Evolutionary conservation across 169 alveolate species (phyloP).

Genomic region (Plasmodium gallinaceum): DNA sequence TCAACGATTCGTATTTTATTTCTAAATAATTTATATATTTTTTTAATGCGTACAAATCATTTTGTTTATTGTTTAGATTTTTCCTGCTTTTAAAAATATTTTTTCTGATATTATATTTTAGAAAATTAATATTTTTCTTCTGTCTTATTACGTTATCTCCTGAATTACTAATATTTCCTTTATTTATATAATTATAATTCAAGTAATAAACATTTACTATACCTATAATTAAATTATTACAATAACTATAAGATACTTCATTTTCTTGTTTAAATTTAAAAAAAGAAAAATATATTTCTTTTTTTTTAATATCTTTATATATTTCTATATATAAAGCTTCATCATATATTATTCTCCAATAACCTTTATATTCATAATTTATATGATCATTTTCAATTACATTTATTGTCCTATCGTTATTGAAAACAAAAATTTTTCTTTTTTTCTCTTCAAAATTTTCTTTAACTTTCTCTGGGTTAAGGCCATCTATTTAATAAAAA

Average conservation of each 20-base stretch:
- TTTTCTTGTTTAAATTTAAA: conserved; percentile 37
- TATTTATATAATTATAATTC: background rate
- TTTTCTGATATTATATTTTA: background rate
- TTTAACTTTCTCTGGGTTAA: conserved; percentile 43
- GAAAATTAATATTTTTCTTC: background rate
- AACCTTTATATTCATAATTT: conserved; percentile 30
- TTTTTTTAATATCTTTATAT: conserved; percentile 20
- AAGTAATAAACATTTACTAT: conserved; percentile 29
- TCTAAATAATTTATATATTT: background rate
- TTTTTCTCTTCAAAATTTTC: conserved; percentile 31
- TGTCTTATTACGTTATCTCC: background rate
- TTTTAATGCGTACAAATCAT: background rate
- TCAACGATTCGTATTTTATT: background rate
- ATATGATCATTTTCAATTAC: conserved; percentile 27
- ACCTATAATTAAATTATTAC: conserved; percentile 59
- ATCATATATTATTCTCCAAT: conserved; percentile 71
- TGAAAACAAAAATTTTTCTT: conserved; percentile 26
- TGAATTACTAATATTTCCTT: background rate
- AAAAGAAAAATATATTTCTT: conserved; percentile 67
- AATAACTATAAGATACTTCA: conserved; percentile 51
- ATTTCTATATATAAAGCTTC: conserved; percentile 68
- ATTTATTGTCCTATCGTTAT: conserved; percentile 51
- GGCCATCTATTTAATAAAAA: conserved; percentile 6
- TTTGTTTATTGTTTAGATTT: no score
- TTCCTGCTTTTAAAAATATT: background rate